Evolutionary conservation across 2,329 filamentous ascomycete genomes (phyloP).

Genomic region (Myrmaecium sp.): DNA sequence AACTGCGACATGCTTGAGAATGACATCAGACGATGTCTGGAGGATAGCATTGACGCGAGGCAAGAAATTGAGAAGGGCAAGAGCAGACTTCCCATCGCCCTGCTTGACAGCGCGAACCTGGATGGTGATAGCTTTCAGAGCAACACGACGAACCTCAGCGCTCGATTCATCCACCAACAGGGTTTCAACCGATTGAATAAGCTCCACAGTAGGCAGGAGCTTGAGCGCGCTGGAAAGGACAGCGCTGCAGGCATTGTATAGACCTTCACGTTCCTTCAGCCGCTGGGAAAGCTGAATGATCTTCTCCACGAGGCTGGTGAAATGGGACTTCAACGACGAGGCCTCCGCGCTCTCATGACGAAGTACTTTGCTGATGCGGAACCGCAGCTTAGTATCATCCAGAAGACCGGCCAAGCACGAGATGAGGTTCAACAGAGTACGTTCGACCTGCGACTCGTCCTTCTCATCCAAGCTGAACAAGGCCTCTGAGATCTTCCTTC

Average conservation of each 20-base stretch:
- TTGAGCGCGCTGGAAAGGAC: slow-evolving; percentile 67
- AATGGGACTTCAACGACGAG: slow-evolving; percentile 13
- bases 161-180: slow-evolving; percentile 64
- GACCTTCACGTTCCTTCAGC: slow-evolving; percentile 28
- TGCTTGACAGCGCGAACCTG: slow-evolving; percentile 60
- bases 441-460: slow-evolving; percentile 17
- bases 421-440: slow-evolving; percentile 21
- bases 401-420: slow-evolving; percentile 21
- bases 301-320: slow-evolving; percentile 22
- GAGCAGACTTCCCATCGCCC: slow-evolving; percentile 49
- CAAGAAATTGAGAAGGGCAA: slow-evolving; percentile 60
- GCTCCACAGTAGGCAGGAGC: slow-evolving; percentile 70
- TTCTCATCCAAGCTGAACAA: slow-evolving; percentile 48
- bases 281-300: slow-evolving; percentile 43
- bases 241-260: slow-evolving; percentile 37
- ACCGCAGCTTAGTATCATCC: slow-evolving; percentile 14
- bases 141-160: slow-evolving; percentile 58
- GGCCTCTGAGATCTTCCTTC: slow-evolving; percentile 50
- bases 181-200: slow-evolving; percentile 73
- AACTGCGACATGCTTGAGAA: slow-evolving; percentile 71
- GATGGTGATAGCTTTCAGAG: slow-evolving; percentile 52
- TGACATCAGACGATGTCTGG: slow-evolving; percentile 50
- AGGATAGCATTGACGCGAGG: slow-evolving; percentile 65
- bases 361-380: slow-evolving; percentile 16
- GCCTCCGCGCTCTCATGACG: slow-evolving; percentile 11